Base-by-base conservation (phyloP, 768 basidiomycete species). In the Chiua virens region DNA sequence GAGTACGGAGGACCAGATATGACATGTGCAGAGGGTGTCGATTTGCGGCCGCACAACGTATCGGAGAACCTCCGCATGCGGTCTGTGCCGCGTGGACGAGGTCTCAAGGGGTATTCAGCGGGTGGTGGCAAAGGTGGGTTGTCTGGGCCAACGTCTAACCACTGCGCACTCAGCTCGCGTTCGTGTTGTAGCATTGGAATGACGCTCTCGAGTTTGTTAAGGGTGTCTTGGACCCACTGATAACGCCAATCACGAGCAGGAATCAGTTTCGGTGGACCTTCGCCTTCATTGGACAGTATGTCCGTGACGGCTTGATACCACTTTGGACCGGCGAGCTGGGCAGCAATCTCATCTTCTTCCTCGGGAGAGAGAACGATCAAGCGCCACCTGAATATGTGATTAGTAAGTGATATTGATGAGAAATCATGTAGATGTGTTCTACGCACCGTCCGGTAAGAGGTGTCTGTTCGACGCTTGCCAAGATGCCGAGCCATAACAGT, bases 301-400 rank as follows among this genome's bases (percentile, higher is more conserved):
- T 89, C 83, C 34, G 80, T 78, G 18, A 98, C 87, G 34, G 91
- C 86, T 54, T 78, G 74, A 68, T 88, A 92, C 94, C 94, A 98
- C 41, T 91, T 92, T 20, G 81, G 71, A 15, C 92, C 94, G 18
- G 83, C 82, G 10, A 98, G 80, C 62, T 90, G 86, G 4, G 74
- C 69, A n/a, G 92, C 84, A 37, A 98, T 90, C 27, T 84, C 83
- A 46, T 94, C 91, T 64, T 98, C 94, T 70, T 97, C 94, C 58
- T 92, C 89, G 2, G 94, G 93, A 4, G 92, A 93, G 15, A 97
- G 78, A 9, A 95, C 75, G 53, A 97, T 95, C 58, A 93, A 69
- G 47, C 94, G 80, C 87, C 88, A 90, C 62, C 92, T 92, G 32
- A 10, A 56, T 25, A 25, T 8, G n/a, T 47, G 23, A 50, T 58